Conservation (phyloP, 208 protist genomes). For the Crithidia sp. region DNA sequence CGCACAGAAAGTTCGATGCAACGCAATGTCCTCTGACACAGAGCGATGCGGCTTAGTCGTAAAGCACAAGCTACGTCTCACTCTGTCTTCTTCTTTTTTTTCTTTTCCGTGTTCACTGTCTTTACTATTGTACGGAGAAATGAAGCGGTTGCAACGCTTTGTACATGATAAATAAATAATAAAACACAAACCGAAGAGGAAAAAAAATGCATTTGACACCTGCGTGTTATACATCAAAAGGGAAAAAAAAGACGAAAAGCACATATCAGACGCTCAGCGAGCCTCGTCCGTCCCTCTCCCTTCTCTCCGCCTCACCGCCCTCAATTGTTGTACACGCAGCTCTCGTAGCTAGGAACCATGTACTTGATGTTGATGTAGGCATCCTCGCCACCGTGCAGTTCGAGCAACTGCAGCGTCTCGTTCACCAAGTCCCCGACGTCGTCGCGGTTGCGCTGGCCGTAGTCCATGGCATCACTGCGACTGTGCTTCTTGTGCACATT, state of each 20-base stretch:
- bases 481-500: constrained; percentile 90
- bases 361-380: constrained; percentile 97
- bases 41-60: no score
- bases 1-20: no score
- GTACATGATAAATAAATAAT: not conserved
- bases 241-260: not conserved
- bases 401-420: constrained; percentile 96
- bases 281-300: not conserved
- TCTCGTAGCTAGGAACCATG: constrained; percentile 96
- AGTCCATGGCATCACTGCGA: constrained; percentile 96
- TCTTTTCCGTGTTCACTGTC: no score
- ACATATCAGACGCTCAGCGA: not conserved
- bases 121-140: no score
- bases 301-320: not conserved
- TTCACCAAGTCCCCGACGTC: constrained; percentile 98
- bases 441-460: constrained; percentile 95
- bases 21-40: no score
- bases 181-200: not conserved
- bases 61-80: no score
- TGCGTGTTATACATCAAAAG: not conserved
- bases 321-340: constrained; percentile 83
- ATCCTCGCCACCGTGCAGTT: constrained; percentile 93
- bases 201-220: no score
- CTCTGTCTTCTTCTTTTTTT: no score
- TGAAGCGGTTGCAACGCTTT: not conserved